phyloP scores from a whole-genome alignment of 108 stramenopile species.

The Skeletonema potamos region DNA sequence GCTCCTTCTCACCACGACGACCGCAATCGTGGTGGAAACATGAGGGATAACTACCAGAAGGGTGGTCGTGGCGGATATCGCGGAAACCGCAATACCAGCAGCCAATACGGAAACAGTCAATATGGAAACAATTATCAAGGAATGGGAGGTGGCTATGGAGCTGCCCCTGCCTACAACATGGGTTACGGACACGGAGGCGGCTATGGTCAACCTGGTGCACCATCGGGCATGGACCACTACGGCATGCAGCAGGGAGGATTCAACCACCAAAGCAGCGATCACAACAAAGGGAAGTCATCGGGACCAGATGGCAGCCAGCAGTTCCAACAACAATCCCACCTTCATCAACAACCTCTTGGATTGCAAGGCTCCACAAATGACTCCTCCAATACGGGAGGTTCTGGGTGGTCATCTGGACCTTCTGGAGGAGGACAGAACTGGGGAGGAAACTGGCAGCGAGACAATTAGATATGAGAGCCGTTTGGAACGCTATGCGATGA shows the following conservation, averaged over 20 bases:
- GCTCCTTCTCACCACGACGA: conserved; percentile 73
- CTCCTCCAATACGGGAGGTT: conserved; percentile 42
- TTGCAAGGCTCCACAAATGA: conserved; percentile 52
- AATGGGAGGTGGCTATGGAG: conserved; percentile 35
- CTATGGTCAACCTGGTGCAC: conserved; percentile 53
- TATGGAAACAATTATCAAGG: conserved; percentile 71
- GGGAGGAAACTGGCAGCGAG: conserved; percentile 53
- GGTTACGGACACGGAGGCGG: conserved; percentile 59
- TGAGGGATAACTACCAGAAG: conserved; percentile 72
- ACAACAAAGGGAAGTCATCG: conserved; percentile 58
- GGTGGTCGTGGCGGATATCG: conserved; percentile 69
- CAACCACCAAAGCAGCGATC: conserved; percentile 57
- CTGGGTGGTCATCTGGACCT: conserved; percentile 44
- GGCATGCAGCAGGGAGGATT: conserved; percentile 53
- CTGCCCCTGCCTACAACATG: conserved; percentile 58
- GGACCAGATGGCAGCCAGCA: conserved; percentile 48
- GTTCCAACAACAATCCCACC: conserved; percentile 57
- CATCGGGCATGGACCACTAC: conserved; percentile 65
- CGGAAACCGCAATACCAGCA: conserved; percentile 50
- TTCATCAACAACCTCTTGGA: conserved; percentile 67
- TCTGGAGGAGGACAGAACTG: conserved; percentile 42
- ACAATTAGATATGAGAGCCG: conserved; percentile 13
- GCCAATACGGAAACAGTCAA: conserved; percentile 58
- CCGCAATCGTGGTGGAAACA: conserved; percentile 42
- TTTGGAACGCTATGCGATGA: not conserved